Evolutionary conservation across 169 alveolate genomes (phyloP).

Genomic region (Plasmodium coatneyi): DNA sequence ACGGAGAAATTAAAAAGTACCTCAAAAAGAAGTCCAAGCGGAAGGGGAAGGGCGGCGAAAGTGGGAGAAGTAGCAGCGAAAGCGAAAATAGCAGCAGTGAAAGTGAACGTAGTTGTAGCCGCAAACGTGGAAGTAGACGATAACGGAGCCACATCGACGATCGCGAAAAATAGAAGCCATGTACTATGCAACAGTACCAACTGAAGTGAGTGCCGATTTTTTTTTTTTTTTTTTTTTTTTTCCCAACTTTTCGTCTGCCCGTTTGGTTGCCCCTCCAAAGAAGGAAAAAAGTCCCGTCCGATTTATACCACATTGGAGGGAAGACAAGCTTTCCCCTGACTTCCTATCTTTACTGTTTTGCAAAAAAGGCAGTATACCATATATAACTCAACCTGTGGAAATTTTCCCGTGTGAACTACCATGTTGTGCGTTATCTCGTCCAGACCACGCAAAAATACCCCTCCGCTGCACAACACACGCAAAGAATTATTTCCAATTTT

Average conservation of each 20-base stretch:
- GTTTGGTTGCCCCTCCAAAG: background rate
- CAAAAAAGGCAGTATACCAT: background rate
- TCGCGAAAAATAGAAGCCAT: background rate
- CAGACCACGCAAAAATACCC: background rate
- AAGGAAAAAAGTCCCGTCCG: background rate
- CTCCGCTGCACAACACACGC: background rate
- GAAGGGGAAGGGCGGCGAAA: background rate
- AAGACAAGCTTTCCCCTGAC: background rate
- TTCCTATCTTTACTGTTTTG: background rate
- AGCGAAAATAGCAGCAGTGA: background rate
- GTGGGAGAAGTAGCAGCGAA: background rate
- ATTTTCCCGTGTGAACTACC: background rate
- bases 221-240: background rate
- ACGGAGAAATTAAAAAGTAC: constrained; percentile 51
- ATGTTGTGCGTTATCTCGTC: background rate
- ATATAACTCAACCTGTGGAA: background rate
- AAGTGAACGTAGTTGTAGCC: too few relatives aligned
- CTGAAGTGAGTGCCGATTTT: background rate
- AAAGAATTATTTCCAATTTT: background rate
- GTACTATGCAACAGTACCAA: constrained; percentile 11
- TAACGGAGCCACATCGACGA: too few relatives aligned
- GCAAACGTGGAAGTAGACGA: background rate
- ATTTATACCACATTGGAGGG: constrained; percentile 10
- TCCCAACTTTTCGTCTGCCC: background rate
- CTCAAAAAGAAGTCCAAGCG: constrained; percentile 34